phyloP scores from a whole-genome alignment of 2,329 filamentous ascomycete species.

The Ascochyta pisi region DNA sequence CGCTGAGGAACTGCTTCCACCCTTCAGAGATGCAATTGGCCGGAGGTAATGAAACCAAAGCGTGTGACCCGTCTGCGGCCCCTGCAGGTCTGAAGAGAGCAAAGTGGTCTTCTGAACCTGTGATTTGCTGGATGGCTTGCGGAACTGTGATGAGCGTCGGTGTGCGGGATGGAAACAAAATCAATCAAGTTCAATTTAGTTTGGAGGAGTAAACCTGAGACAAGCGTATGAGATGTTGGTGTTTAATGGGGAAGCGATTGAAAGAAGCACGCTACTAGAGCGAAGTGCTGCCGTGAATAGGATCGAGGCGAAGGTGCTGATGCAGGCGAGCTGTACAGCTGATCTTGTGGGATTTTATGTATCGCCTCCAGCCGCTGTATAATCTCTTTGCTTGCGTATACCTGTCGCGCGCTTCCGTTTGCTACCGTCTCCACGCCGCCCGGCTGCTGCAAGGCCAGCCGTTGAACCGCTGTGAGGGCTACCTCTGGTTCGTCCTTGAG shows the following conservation, averaged over 20 bases:
- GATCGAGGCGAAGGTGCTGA: conserved; percentile 24
- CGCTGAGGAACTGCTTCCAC: conserved; percentile 22
- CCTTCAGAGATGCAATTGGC: conserved; percentile 28
- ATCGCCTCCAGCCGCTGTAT: conserved; percentile 45
- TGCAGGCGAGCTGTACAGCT: conserved; percentile 32
- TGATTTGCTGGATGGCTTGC: conserved; percentile 37
- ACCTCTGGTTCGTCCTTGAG: conserved; percentile 42
- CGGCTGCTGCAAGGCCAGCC: conserved; percentile 32
- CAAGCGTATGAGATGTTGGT: conserved; percentile 37
- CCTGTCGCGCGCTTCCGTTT: conserved; percentile 49
- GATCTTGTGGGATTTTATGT: conserved; percentile 46
- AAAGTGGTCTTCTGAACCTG: conserved; percentile 19
- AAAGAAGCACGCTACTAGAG: conserved; percentile 13
- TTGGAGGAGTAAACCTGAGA: conserved; percentile 32
- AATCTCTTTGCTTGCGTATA: conserved; percentile 32
- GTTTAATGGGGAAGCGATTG: conserved; percentile 24
- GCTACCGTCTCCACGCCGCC: conserved; percentile 32
- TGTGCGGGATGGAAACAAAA: conserved; percentile 34
- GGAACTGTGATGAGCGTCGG: conserved; percentile 37
- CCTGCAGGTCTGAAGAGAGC: conserved; percentile 42
- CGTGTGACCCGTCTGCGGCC: conserved; percentile 46
- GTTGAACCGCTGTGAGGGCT: conserved; percentile 34
- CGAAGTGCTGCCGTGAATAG: conserved; percentile 30
- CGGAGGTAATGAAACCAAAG: conserved; percentile 37
- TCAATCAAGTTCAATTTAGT: conserved; percentile 8